A percentile compares a stretch with the other conserved stretches of the same genome.
These are phyloP conservation scores for Pelargonium exstipulatum DNA, from an alignment of 441 rosid genomes.

Conservation along the genomic window DNA sequence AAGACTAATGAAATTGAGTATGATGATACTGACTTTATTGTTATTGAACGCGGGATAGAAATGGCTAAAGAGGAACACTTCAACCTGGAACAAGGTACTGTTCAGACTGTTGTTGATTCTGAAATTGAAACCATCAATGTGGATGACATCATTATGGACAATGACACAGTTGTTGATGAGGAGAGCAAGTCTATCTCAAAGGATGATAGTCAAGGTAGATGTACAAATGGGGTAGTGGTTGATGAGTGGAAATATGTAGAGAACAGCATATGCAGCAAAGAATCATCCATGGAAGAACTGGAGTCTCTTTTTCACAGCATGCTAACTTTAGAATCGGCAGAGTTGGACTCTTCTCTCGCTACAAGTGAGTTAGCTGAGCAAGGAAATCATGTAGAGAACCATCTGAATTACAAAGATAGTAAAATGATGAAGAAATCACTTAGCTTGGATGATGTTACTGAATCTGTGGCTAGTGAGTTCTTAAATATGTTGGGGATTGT, in stretches of 20 bases:
- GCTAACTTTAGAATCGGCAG: constrained; percentile 49
- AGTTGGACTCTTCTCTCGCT: constrained; percentile 4
- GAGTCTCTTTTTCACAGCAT: constrained; percentile 61
- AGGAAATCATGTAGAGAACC: no score
- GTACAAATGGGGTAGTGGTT: no score
- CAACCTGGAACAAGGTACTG: constrained; percentile 29
- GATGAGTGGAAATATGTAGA: constrained; percentile 13
- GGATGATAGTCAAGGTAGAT: no score
- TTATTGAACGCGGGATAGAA: constrained; percentile 45
- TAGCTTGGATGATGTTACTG: constrained; percentile 50
- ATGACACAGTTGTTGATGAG: constrained; percentile 25
- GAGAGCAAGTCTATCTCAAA: constrained; percentile 8
- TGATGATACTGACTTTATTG: constrained; percentile 39
- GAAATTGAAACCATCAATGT: constrained; percentile 27
- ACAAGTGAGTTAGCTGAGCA: no score
- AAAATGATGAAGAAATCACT: constrained; percentile 21
- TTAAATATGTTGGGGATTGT: constrained; percentile 77
- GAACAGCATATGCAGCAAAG: constrained; percentile 43
- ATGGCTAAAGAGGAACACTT: constrained; percentile 30
- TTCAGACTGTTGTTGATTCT: constrained; percentile 26
- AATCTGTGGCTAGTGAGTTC: constrained; percentile 48
- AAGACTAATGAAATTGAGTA: constrained; percentile 30
- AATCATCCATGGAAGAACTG: constrained; percentile 60
- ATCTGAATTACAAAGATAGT: no score
- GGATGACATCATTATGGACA: constrained; percentile 23